A percentile compares a stretch with the other conserved stretches of the same genome.
Conservation (phyloP, 192 early-diverging fungal genomes). For the Rhizophagus prolifer region DNA sequence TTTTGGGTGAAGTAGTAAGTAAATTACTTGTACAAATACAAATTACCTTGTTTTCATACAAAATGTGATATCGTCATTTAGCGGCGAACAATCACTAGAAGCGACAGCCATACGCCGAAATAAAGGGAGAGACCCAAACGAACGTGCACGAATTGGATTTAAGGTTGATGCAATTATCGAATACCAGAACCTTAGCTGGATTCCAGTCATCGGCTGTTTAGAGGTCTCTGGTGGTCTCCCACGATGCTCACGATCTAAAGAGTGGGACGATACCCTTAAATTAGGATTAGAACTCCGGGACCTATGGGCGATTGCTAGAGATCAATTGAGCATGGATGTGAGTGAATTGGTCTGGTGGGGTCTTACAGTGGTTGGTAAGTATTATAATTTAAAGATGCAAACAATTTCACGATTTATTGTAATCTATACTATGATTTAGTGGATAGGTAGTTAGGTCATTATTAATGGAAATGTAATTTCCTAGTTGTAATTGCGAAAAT, state of each 20-base stretch:
- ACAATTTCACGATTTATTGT: constrained; percentile 20
- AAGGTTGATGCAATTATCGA: constrained; percentile 30
- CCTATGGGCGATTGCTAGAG: constrained; percentile 27
- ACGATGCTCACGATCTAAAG: constrained; percentile 31
- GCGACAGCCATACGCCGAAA: constrained; percentile 26
- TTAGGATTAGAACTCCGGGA: constrained; percentile 28
- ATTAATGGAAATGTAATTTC: too few species aligned
- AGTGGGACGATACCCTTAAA: constrained; percentile 32
- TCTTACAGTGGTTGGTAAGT: constrained; percentile 32
- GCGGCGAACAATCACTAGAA: constrained; percentile 31
- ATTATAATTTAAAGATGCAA: constrained; percentile 23
- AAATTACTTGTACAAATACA: constrained; percentile 24
- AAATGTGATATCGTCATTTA: background rate
- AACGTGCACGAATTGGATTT: constrained; percentile 29
- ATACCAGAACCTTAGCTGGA: constrained; percentile 33
- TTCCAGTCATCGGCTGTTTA: constrained; percentile 28
- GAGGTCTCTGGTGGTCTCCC: constrained; percentile 32
- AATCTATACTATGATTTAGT: too few species aligned
- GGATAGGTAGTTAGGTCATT: too few species aligned
- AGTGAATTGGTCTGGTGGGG: constrained; percentile 25
- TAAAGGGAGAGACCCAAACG: constrained; percentile 29
- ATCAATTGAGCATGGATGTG: constrained; percentile 15
- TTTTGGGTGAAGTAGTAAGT: constrained; percentile 30
- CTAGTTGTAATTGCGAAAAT: too few species aligned
- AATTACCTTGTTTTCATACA: constrained; percentile 21